A percentile compares a stretch with the other conserved stretches of the same genome.
phyloP scores from a whole-genome alignment of 2,329 filamentous ascomycete genomes.

The Monilinia aucupariae region DNA sequence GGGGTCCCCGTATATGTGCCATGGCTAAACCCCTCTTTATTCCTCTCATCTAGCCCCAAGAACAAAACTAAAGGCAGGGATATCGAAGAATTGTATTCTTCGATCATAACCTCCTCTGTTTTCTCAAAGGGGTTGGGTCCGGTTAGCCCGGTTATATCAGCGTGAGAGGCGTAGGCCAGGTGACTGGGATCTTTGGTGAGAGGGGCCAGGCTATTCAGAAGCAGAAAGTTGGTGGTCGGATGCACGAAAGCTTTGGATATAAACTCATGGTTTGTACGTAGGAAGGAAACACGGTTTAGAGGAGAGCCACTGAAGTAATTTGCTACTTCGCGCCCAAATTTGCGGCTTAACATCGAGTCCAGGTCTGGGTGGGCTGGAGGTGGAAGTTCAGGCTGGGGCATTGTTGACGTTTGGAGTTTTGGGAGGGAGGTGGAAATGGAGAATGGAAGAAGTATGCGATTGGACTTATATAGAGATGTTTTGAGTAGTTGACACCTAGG shows the following conservation, averaged over 20 bases:
- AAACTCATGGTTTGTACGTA: conserved; percentile 66
- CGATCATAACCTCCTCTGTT: conserved; percentile 67
- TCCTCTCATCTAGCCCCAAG: conserved; percentile 70
- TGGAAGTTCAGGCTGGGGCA: conserved; percentile 34
- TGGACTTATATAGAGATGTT: background rate
- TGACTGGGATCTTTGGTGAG: conserved; percentile 53
- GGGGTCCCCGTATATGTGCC: conserved; percentile 72
- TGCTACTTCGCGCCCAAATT: conserved; percentile 72
- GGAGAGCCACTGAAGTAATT: conserved; percentile 81
- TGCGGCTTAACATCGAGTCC: conserved; percentile 60
- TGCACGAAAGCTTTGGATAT: conserved; percentile 61
- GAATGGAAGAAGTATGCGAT: background rate
- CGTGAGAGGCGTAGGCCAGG: conserved; percentile 63
- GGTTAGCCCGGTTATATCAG: conserved; percentile 65
- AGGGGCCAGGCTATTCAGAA: conserved; percentile 74
- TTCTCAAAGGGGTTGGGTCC: conserved; percentile 65
- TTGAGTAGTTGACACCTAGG: background rate
- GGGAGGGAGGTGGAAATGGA: background rate
- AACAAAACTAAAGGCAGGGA: conserved; percentile 72
- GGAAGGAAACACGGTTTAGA: conserved; percentile 73
- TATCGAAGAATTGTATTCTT: conserved; percentile 65
- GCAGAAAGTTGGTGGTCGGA: conserved; percentile 64
- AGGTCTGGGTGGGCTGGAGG: conserved; percentile 31
- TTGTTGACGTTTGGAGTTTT: conserved; percentile 16
- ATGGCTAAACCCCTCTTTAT: conserved; percentile 44